Percentiles rank a stretch among this genome's conserved stretches.
Evolutionary conservation across 768 basidiomycete species (phyloP).

Genomic region (Hygrocybe punicea): DNA sequence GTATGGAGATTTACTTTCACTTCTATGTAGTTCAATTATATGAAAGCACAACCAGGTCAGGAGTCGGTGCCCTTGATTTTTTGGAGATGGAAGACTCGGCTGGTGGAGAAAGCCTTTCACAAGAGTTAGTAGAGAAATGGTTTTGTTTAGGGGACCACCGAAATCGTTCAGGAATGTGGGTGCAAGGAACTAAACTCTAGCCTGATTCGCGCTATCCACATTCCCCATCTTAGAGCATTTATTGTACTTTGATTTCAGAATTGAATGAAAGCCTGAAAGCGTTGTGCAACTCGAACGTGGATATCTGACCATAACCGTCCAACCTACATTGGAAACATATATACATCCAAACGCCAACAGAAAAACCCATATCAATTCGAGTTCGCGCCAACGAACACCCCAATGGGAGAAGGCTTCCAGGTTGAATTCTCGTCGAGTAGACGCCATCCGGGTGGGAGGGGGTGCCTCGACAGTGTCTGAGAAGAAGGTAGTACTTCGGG

Average conservation of each 20-base stretch:
- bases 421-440: constrained; percentile 37
- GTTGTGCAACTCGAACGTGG: too few species aligned
- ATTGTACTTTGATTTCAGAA: too few species aligned
- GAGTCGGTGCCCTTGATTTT: constrained; percentile 68
- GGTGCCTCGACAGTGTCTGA: background rate
- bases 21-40: constrained; percentile 44
- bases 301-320: too few species aligned
- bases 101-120: background rate
- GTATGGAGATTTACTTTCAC: constrained; percentile 1
- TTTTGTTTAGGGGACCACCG: constrained; percentile 76
- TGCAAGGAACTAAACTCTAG: constrained; percentile 51
- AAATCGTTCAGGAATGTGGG: constrained; percentile 70
- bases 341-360: too few species aligned
- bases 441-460: constrained; percentile 51
- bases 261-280: too few species aligned
- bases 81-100: constrained; percentile 31
- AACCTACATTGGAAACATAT: too few species aligned
- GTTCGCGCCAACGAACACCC: constrained; percentile 38
- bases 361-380: too few species aligned
- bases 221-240: too few species aligned
- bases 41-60: constrained; percentile 37
- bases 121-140: constrained; percentile 64
- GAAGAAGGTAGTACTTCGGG: background rate
- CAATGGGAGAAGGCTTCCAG: constrained; percentile 72
- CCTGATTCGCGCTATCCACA: too few species aligned